Evolutionary conservation across 1,284 basidiomycete genomes (phyloP).

Genomic region (Moesziomyces aphidis): DNA sequence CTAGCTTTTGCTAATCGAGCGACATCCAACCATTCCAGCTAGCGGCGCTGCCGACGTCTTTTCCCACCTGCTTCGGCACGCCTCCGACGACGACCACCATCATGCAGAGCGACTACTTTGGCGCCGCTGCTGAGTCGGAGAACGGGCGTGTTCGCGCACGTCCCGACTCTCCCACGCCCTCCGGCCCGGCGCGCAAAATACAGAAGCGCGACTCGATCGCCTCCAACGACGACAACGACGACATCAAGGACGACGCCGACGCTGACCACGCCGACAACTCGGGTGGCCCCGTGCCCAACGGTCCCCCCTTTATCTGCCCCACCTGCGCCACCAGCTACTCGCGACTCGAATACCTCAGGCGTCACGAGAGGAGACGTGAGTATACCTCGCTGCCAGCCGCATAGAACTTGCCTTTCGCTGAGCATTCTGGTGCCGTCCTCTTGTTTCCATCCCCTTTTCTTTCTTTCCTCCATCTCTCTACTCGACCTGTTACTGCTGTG

Average conservation of each 20-base stretch:
- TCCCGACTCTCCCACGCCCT: slow-evolving; percentile 31
- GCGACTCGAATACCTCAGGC: slow-evolving; percentile 64
- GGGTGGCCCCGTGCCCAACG: slow-evolving; percentile 42
- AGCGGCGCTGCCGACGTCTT: background rate
- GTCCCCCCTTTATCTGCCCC: slow-evolving; percentile 64
- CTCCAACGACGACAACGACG: slow-evolving; percentile 33
- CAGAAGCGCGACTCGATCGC: slow-evolving; percentile 38
- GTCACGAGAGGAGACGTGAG: slow-evolving; percentile 65
- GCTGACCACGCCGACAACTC: slow-evolving; percentile 15
- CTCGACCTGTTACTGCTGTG: no score
- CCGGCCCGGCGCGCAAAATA: slow-evolving; percentile 35
- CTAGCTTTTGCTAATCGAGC: background rate
- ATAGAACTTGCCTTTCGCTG: background rate
- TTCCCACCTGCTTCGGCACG: background rate
- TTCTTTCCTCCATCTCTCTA: background rate
- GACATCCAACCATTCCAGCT: slow-evolving; percentile 1
- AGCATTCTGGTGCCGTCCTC: background rate
- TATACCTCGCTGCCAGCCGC: background rate
- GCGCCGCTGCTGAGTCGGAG: slow-evolving; percentile 34
- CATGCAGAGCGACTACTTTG: slow-evolving; percentile 50
- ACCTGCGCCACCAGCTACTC: slow-evolving; percentile 66
- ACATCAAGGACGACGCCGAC: slow-evolving; percentile 19
- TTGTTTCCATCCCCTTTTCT: background rate
- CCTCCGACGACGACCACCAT: background rate
- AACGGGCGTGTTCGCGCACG: slow-evolving; percentile 32